Conservation (phyloP, 768 basidiomycete genomes). For the Leucocoprinus sp. region DNA sequence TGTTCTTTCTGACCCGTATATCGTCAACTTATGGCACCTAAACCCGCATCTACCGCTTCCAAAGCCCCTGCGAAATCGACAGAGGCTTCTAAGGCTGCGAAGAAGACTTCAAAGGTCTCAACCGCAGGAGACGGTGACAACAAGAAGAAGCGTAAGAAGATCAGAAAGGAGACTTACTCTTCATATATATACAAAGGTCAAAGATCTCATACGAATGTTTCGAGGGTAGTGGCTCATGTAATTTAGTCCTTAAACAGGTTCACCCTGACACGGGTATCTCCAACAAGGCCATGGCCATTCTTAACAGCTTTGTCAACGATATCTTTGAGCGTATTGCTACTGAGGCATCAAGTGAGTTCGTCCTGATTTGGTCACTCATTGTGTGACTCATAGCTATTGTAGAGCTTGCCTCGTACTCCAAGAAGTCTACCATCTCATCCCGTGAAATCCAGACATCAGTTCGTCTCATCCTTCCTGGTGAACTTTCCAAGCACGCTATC, state of each 20-base stretch:
- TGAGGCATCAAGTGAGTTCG: conserved; percentile 71
- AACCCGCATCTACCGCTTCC: conserved; percentile 65
- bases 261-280: conserved; percentile 99
- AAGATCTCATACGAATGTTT: conserved; percentile 7
- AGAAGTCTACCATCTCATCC: conserved; percentile 99
- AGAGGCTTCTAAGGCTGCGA: conserved; percentile 62
- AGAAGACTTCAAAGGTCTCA: conserved; percentile 60
- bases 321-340: conserved; percentile 90
- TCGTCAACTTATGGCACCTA: conserved; percentile 57
- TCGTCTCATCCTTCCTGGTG: conserved; percentile 92
- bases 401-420: conserved; percentile 97
- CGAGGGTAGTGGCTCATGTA: conserved; percentile 1
- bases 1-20: conserved; percentile 11
- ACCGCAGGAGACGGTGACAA: conserved; percentile 63
- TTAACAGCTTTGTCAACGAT: conserved; percentile 90
- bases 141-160: conserved; percentile 77
- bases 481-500: conserved; percentile 97
- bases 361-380: not conserved
- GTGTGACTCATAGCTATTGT: conserved; percentile 9
- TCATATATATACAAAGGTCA: conserved; percentile 92
- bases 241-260: conserved; percentile 88
- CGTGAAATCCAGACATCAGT: conserved; percentile 98
- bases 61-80: conserved; percentile 66
- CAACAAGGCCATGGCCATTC: conserved; percentile 91
- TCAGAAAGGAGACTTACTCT: conserved; percentile 86